phyloP scores from a whole-genome alignment of 345 rosid genomes.

The Viola odorata region DNA sequence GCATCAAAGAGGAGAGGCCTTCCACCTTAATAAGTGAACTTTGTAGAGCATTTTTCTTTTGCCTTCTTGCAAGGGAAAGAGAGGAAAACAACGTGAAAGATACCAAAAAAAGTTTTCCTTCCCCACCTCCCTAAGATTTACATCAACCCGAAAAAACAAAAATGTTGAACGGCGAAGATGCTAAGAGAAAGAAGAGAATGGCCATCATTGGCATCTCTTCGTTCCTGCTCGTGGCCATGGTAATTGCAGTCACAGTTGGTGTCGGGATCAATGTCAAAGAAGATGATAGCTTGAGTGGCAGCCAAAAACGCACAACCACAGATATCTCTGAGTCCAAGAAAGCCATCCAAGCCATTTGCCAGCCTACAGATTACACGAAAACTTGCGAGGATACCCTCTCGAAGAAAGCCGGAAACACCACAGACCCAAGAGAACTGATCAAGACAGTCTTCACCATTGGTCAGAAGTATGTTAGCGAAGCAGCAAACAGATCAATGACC shows the following conservation, averaged over 20 bases:
- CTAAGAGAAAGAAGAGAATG: constrained; percentile 35
- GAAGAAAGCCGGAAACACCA: constrained; percentile 29
- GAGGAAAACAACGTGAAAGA: too few relatives aligned
- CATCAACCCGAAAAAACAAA: background rate
- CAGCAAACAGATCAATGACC: constrained; percentile 36
- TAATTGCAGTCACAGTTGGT: constrained; percentile 44
- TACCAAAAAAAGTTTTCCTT: too few relatives aligned
- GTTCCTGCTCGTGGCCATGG: constrained; percentile 41
- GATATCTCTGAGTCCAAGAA: constrained; percentile 38
- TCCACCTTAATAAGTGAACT: too few relatives aligned
- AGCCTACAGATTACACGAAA: constrained; percentile 46
- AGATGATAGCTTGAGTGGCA: background rate
- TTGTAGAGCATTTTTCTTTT: too few relatives aligned
- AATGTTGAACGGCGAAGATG: constrained; percentile 10
- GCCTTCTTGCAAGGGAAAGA: too few relatives aligned
- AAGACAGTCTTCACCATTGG: constrained; percentile 41
- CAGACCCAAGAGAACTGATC: constrained; percentile 63
- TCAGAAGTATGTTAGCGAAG: constrained; percentile 28
- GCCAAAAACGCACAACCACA: background rate
- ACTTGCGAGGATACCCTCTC: constrained; percentile 46
- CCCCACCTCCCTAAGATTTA: too few relatives aligned
- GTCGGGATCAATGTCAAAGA: constrained; percentile 11
- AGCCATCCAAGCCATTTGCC: constrained; percentile 63
- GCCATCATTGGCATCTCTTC: constrained; percentile 36
- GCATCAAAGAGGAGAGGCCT: too few relatives aligned